Conservation (phyloP, 2,329 filamentous ascomycete genomes). For the Penicillium sp. region DNA sequence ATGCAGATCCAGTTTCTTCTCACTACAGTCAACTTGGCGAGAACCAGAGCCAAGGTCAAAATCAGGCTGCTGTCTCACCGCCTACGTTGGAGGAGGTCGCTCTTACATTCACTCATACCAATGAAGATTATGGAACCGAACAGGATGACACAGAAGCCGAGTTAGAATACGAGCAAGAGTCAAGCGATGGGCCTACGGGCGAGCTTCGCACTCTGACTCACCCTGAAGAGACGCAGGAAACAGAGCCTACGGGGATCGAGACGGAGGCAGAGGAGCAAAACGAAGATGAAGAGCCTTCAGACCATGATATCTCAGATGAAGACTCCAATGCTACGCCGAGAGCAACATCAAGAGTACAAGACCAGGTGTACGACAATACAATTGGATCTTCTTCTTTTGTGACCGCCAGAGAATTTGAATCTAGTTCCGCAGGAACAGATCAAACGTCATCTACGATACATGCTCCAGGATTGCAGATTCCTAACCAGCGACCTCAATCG, state of each 20-base stretch:
- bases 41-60: constrained; percentile 1
- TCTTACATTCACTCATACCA: constrained; percentile 18
- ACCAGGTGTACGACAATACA: constrained; percentile 13
- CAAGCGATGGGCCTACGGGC: constrained; percentile 8
- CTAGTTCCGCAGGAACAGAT: constrained; percentile 17
- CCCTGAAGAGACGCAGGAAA: constrained; percentile 18
- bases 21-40: constrained; percentile 41
- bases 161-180: constrained; percentile 4
- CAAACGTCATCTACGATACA: constrained; percentile 15
- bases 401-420: constrained; percentile 29
- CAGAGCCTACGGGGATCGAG: constrained; percentile 1
- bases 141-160: constrained; percentile 15
- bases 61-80: constrained; percentile 22
- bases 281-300: neutral
- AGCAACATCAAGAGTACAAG: constrained; percentile 4
- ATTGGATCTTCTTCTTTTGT: constrained; percentile 30
- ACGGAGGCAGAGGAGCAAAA: neutral
- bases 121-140: constrained; percentile 3
- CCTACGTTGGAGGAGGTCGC: constrained; percentile 14
- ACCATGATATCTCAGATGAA: neutral
- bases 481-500: constrained; percentile 6
- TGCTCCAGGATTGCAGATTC: neutral
- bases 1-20: constrained; percentile 45
- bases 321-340: constrained; percentile 18
- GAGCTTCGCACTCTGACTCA: constrained; percentile 27